Evolutionary conservation across 2,329 filamentous ascomycete genomes (phyloP), one percentile per base, ranked within the genome.

Genomic region (Didymella glomerata): DNA sequence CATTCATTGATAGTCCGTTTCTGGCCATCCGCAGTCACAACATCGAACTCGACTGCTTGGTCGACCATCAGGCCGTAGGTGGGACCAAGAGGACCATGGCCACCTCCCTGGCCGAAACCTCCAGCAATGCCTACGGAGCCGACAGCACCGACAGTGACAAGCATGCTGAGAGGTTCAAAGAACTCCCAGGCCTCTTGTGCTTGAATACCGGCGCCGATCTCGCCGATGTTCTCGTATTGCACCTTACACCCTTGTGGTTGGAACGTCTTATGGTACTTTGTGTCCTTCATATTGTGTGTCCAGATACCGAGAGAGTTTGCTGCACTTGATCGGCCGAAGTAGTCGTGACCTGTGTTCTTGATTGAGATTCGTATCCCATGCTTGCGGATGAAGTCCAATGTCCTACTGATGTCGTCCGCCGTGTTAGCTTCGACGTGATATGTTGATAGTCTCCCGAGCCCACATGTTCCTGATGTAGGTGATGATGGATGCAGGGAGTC

Each of bases 81-180:
- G 38, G 79, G 79, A 13, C 81, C 80, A 38, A 87, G 68, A 6
- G 84, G 84, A 11, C 81, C 83, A 71, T 87, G 84, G 0, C 85
- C 85, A 28, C 84, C 85, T 8, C 82, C 84, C 41, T 76, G 75
- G 14, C 75, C 72, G 54, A 75, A 81, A 14, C 78, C 74, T 49
- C 74, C 74, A 10, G 72, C 80, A 67, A 85, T 76, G 13, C 85
- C 85, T 10, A 87, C 83, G 4, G 80, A 83, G 9, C 65, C 63
- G 3, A 74, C 63, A 14, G 74, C 73, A 11, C 73, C 73, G n/a
- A 76, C 72, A 8, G 72, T 76, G 49, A 76, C 74, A 25, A 73
- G 65, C 69, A 76, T 72, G 14, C 61, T 61, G 3, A 72, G 59
- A 14, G 64, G 66, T 48, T 76, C 72, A 48, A 76, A 76, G 57